Evolutionary conservation across 352 stramenopile genomes (phyloP), one percentile per base, ranked within the genome.

Genomic region (Globisporangium cylindrosporum): DNA sequence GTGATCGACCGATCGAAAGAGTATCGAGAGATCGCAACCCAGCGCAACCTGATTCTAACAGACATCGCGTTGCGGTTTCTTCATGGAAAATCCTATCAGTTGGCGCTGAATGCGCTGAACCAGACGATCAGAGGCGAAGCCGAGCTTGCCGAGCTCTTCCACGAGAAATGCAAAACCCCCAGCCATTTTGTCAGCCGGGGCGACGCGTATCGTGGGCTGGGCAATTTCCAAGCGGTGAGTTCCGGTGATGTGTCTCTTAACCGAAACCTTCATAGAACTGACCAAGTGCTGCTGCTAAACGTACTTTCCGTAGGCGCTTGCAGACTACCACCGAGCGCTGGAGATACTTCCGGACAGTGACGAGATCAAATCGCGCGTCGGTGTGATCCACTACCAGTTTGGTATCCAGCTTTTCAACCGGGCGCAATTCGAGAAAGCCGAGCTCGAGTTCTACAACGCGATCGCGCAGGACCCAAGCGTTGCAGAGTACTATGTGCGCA

Each of bases 311-410:
- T 25, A 92, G 86, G 88, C 84, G 1, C 70, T 95, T 8, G 86
- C 84, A 14, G 88, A 95, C 64, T 95, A 95, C 27, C 86, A 92
- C 46, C 73, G 82, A 43, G 86, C 84, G 20, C 67, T 91, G 18
- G 84, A 93, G 64, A 41, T 93, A 4, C 67, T 85, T 12, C 83
- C 80, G 1, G 76, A 80, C 14, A 82, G 72, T 48, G 68, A 70
- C n/a, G 78, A 79, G 2, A 77, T 93, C 20, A 73, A 82, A 29
- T 81, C 86, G 9, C 79, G 86, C 10, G 76, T 94, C 4, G 83
- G 80, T 8, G 72, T 93, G 41, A 82, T 95, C 34, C 86, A 93
- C 66, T 95, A 93, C 66, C 80, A 91, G 29, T 93, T 95, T 62
- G 86, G 88, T 20, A 78, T 94, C 32, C 76, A 92, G 34, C 67